Evolutionary conservation across 805 yeast genomes (phyloP).

Genomic region (Wickerhamiella shivajii): DNA sequence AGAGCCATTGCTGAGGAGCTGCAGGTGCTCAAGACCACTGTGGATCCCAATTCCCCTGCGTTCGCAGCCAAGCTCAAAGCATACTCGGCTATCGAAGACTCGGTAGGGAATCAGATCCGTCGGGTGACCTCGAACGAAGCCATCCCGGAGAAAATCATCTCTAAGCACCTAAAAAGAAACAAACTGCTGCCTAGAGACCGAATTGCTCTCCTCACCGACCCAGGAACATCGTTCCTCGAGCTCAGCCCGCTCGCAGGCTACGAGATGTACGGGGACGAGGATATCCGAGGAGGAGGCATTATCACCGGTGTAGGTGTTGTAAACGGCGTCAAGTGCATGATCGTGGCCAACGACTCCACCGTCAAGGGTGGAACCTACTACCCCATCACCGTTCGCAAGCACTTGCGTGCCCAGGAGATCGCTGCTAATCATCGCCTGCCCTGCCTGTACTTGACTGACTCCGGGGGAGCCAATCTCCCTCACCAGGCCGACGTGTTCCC

Average conservation of each 20-base stretch:
- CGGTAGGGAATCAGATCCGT: conserved; percentile 34
- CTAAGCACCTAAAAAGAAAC: conserved; percentile 19
- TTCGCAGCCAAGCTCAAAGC: conserved; percentile 15
- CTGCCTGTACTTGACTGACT: conserved; percentile 22
- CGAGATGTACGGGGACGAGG: conserved; percentile 21
- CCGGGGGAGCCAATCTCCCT: conserved; percentile 25
- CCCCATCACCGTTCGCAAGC: conserved; percentile 24
- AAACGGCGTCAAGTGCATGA: conserved; percentile 20
- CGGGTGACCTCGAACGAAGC: conserved; percentile 11
- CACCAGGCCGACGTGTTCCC: conserved; percentile 25
- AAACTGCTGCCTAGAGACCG: conserved; percentile 23
- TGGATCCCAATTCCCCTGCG: conserved; percentile 17
- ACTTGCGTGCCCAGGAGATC: conserved; percentile 23
- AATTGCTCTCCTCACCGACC: conserved; percentile 20
- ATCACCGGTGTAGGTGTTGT: conserved; percentile 24
- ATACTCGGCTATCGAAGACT: conserved; percentile 61
- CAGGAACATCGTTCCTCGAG: conserved; percentile 22
- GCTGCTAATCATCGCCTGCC: conserved; percentile 22
- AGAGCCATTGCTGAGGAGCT: conserved; percentile 1
- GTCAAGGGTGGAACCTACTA: conserved; percentile 26
- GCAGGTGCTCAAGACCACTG: conserved; percentile 10
- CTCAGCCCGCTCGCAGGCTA: conserved; percentile 22
- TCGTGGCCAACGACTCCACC: conserved; percentile 23
- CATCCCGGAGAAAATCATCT: conserved; percentile 20
- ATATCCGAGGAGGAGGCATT: conserved; percentile 24